Evolutionary conservation across 345 rosid species (phyloP), one percentile per base, ranked within the genome.

Genomic region (Gossypium longicalyx): DNA sequence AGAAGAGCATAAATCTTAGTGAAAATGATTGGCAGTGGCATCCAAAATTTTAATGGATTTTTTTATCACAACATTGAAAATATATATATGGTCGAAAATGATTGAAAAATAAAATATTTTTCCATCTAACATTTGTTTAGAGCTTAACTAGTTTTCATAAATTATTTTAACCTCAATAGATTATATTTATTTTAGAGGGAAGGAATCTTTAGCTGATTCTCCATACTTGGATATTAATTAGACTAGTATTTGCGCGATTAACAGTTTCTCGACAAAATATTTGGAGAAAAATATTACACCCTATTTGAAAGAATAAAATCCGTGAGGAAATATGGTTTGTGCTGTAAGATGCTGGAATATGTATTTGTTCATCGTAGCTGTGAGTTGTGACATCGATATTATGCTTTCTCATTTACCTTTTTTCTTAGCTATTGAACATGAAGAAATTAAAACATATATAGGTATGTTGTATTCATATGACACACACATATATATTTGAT

Each of bases 1-100:
- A 77, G 73, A 77, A 69, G 71, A 56, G 73, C 67, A 27, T 70
- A 66, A 79, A 81, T 85, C 82, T 74, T 71, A 76, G 82, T 77
- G 47, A 67, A 74, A 73, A 78, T 83, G 78, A 83, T 77, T 77
- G 79, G 74, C 22, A 57, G 44, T 77, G 79, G 74, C 22, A 57
- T 45, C 73, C 27, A 52, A 43, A 61, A 48, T n/a, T 38, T 56
- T 71, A 63, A 13, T 45, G 43, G 66, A 47, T 74, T 76, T 67
- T 81, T 79, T 76, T 60, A 64, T 12, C 3, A 45, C 48, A 57
- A 78, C 13, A 73, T 57, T 62, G 49, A 38, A 73, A 5, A 56
- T 13, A 4, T 66, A 52, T 52, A 17, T 4, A 22, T 47, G 76
- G 74, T 57, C 76, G 72, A 66, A 56, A 72, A 9, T 56, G 0